Conservation (phyloP, 2,329 filamentous ascomycete species). For the Trichothecium roseum region DNA sequence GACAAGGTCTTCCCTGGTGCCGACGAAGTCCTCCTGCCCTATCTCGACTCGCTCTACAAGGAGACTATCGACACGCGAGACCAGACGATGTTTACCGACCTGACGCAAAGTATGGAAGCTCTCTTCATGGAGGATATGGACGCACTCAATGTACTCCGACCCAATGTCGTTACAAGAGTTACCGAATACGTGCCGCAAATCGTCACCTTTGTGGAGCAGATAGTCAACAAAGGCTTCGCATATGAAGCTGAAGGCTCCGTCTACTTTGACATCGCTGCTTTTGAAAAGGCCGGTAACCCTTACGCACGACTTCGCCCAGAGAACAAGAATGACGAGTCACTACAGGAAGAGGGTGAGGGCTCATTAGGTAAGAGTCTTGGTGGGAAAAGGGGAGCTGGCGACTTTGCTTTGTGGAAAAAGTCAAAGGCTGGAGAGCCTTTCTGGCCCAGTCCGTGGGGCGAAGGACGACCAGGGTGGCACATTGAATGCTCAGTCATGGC, state of each 20-base stretch:
- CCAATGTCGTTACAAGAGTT: slow-evolving; percentile 77
- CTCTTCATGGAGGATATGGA: slow-evolving; percentile 84
- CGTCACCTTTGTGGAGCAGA: slow-evolving; percentile 70
- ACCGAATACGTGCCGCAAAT: slow-evolving; percentile 88
- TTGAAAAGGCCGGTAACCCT: slow-evolving; percentile 72
- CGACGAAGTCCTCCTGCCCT: slow-evolving; percentile 65
- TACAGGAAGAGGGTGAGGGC: slow-evolving; percentile 85
- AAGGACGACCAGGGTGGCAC: slow-evolving; percentile 87
- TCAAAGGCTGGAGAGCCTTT: slow-evolving; percentile 86
- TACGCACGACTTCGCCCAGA: slow-evolving; percentile 82
- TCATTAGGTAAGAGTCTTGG: slow-evolving; percentile 54
- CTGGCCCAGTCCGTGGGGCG: slow-evolving; percentile 82
- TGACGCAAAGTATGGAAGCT: slow-evolving; percentile 79
- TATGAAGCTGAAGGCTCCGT: slow-evolving; percentile 78
- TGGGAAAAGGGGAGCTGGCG: slow-evolving; percentile 64
- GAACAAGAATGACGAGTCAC: slow-evolving; percentile 70
- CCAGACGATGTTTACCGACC: slow-evolving; percentile 69
- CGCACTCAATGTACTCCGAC: slow-evolving; percentile 71
- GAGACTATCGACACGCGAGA: slow-evolving; percentile 51
- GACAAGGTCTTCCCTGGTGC: slow-evolving; percentile 41
- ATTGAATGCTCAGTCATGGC: slow-evolving; percentile 98
- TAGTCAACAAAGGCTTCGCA: slow-evolving; percentile 77
- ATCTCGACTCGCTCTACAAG: slow-evolving; percentile 63
- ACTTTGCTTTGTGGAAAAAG: slow-evolving; percentile 92
- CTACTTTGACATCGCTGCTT: slow-evolving; percentile 85